phyloP scores from a whole-genome alignment of 2,329 filamentous ascomycete species.

The Nigrospora osmanthi region DNA sequence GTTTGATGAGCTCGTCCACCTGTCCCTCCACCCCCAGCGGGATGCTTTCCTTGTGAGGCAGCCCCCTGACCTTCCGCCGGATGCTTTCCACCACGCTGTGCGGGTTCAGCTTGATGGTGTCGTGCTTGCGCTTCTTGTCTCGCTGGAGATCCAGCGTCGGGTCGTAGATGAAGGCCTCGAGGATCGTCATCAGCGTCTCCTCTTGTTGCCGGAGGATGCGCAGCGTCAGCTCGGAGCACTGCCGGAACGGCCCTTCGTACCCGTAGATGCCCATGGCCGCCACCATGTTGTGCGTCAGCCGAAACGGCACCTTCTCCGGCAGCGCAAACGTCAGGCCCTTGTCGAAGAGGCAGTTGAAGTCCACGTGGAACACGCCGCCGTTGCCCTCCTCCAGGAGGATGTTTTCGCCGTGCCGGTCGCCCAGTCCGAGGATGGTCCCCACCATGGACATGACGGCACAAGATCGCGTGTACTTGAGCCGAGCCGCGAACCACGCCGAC shows the following conservation, averaged over 20 bases:
- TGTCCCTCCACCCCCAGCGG: slow-evolving; percentile 93
- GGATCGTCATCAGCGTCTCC: slow-evolving; percentile 92
- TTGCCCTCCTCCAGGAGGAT: slow-evolving; percentile 90
- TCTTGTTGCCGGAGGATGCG: slow-evolving; percentile 80
- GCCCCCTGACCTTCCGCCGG: slow-evolving; percentile 73
- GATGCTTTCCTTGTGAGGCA: slow-evolving; percentile 81
- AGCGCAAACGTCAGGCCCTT: slow-evolving; percentile 94
- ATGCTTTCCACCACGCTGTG: slow-evolving; percentile 84
- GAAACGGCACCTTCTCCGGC: slow-evolving; percentile 91
- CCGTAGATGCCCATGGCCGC: slow-evolving; percentile 94
- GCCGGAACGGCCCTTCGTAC: slow-evolving; percentile 87
- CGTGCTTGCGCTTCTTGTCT: slow-evolving; percentile 55
- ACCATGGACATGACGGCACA: slow-evolving; percentile 99
- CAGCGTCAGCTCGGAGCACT: slow-evolving; percentile 83
- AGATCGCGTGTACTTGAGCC: slow-evolving; percentile 83
- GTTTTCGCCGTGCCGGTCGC: slow-evolving; percentile 95
- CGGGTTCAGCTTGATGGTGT: slow-evolving; percentile 43
- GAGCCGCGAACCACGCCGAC: slow-evolving; percentile 82
- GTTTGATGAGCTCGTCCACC: slow-evolving; percentile 87
- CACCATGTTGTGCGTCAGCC: slow-evolving; percentile 96
- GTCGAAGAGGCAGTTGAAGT: slow-evolving; percentile 99
- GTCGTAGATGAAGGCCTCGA: slow-evolving; percentile 96
- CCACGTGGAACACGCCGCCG: slow-evolving; percentile 91
- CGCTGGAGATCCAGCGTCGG: slow-evolving; percentile 85
- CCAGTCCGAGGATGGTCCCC: slow-evolving; percentile 85